A percentile compares a stretch with the other conserved stretches of the same genome.
Conservation (phyloP, 2,329 filamentous ascomycete genomes). For the Penicillium sclerotigenum region DNA sequence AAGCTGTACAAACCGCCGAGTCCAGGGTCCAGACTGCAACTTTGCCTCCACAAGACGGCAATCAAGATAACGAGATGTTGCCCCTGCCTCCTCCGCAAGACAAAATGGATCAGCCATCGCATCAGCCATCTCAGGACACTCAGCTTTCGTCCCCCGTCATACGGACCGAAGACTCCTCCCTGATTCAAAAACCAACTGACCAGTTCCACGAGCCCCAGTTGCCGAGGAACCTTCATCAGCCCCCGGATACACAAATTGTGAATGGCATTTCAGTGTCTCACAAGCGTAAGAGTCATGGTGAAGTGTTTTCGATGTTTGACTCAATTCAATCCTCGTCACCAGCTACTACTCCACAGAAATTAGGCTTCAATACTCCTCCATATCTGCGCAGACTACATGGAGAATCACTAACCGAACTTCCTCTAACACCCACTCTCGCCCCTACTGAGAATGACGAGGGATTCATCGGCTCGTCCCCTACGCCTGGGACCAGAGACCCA, state of each 20-base stretch:
- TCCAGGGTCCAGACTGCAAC: conserved; percentile 42
- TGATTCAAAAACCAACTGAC: conserved; percentile 18
- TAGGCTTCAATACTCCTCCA: conserved; percentile 30
- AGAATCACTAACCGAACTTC: conserved; percentile 27
- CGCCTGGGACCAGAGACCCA: conserved; percentile 43
- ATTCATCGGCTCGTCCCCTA: conserved; percentile 53
- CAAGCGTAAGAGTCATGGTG: conserved; percentile 67
- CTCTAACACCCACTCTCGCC: conserved; percentile 46
- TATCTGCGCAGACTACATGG: conserved; percentile 27
- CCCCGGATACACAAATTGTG: conserved; percentile 61
- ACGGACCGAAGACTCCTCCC: conserved; percentile 11
- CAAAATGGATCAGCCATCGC: conserved; percentile 7
- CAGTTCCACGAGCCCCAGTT: conserved; percentile 31
- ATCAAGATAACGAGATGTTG: not conserved
- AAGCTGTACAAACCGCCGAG: conserved; percentile 60
- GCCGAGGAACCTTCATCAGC: conserved; percentile 40
- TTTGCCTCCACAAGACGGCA: not conserved
- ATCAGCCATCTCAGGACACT: conserved; percentile 2
- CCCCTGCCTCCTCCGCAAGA: conserved; percentile 9
- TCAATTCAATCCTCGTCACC: conserved; percentile 56
- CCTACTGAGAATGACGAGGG: conserved; percentile 42
- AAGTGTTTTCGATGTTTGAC: conserved; percentile 65
- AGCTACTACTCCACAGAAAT: conserved; percentile 26
- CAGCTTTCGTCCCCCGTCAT: conserved; percentile 32
- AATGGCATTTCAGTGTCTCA: conserved; percentile 62